Base-by-base conservation (phyloP, 495 filamentous ascomycete species). In the Penicillium manginii region DNA sequence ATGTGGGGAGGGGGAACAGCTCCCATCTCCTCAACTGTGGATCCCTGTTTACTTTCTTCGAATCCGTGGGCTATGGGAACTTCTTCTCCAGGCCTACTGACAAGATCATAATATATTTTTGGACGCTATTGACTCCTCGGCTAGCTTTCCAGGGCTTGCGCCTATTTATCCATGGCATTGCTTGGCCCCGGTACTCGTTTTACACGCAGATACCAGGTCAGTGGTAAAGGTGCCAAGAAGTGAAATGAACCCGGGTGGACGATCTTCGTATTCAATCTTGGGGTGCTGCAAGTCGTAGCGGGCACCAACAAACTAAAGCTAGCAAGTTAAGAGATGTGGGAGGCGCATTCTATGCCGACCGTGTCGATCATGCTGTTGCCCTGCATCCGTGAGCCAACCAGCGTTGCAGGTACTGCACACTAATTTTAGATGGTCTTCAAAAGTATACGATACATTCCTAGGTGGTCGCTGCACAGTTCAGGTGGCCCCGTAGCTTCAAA, bases 271-370 rank as follows among this genome's bases (percentile, higher is more conserved):
- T 47, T 47, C 21, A 15, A 26, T 23, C 3, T 47, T 8, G 4
- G 14, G 21, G 1, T 22, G 19, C 19, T 22, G 7, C 11, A 37
- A 14, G 33, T 10, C 2, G 12, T 37, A 37, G 33, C 33, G 14
- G 33, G 17, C 40, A 26, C 23, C 7, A 26, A 10, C 10, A 8
- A 47, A 47, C 21, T 14, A 47, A 47, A 12, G 14, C 33, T 47
- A 11, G 7, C 6, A 11, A 23, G 0, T 23, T 17, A 47, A 8
- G 21, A 47, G 21, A 26, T 11, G 43, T 47, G 19, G 43, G 43
- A n/a, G 43, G 22, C 21, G n/a, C 39, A n/a, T 42, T 17, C 39
- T 4, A 47, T 47, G 43, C 40, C 40, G 40, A 45, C 40, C 40
- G 17, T 19, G 40, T 23, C 43, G 43, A 47, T 47, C 43, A 23